These are phyloP conservation scores for Myriosclerotinia curreyana DNA, from an alignment of 2,329 filamentous ascomycete species.

Conservation along the genomic window DNA sequence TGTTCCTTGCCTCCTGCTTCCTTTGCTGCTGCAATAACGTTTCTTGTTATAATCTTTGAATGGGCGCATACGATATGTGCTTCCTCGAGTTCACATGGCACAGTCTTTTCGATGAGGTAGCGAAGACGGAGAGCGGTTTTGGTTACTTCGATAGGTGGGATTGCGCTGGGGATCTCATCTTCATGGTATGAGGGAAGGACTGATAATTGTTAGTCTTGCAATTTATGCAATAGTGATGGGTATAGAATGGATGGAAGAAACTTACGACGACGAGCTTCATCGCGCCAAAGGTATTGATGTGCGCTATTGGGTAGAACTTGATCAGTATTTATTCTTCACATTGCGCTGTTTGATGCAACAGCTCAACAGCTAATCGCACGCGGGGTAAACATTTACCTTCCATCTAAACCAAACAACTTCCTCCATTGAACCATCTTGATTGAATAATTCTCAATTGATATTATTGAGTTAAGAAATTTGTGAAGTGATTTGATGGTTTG, in stretches of 20 bases:
- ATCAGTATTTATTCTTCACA: not conserved
- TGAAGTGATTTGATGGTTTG: no score
- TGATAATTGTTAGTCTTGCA: slow-evolving; percentile 39
- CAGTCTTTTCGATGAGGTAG: slow-evolving; percentile 82
- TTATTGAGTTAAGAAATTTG: no score
- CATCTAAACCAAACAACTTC: slow-evolving; percentile 36
- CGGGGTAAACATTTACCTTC: slow-evolving; percentile 29
- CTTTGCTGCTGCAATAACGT: slow-evolving; percentile 76
- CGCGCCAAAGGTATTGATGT: slow-evolving; percentile 33
- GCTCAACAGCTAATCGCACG: not conserved
- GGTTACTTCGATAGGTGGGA: slow-evolving; percentile 77
- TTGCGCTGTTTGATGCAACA: not conserved
- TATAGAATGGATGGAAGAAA: not conserved
- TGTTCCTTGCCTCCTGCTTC: slow-evolving; percentile 76
- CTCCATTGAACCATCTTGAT: slow-evolving; percentile 37
- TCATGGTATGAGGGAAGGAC: slow-evolving; percentile 64
- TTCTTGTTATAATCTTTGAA: slow-evolving; percentile 76
- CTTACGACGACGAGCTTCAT: slow-evolving; percentile 37
- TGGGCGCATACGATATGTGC: slow-evolving; percentile 72
- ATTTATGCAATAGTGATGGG: not conserved
- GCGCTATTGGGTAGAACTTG: slow-evolving; percentile 5
- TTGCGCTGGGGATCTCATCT: slow-evolving; percentile 59
- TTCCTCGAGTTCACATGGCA: slow-evolving; percentile 86
- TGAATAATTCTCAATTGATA: not conserved
- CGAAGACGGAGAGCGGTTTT: slow-evolving; percentile 86